Evolutionary conservation across 2,329 filamentous ascomycete genomes (phyloP), one percentile per base, ranked within the genome.

Genomic region (Phaeosphaeria sp.): DNA sequence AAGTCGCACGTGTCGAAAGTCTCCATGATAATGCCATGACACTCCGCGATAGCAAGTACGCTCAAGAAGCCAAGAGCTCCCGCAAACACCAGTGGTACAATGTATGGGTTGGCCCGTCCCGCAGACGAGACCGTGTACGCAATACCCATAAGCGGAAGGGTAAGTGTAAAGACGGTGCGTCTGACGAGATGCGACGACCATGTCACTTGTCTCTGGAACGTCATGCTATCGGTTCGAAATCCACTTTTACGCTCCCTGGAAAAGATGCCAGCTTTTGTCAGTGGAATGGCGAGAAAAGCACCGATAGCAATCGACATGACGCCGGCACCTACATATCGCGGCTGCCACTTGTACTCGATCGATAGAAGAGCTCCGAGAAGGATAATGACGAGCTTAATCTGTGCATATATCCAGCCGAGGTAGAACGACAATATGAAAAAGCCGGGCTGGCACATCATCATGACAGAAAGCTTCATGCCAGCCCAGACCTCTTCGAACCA

Each of bases 1-100:
- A 93, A 81, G 73, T 93, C 91, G 42, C 89, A 91, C n/a, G 88
- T 90, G 72, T 93, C 91, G 73, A 89, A 93, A 0, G 88, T 89
- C 71, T 93, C 90, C 90, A 93, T 93, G 71, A 93, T 84, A 30
- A 93, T 78, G 0, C 90, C 89, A 62, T 89, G 86, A 74, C 90
- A 92, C 75, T 93, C 90, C 2, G 90, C 86, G 46, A 92, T 87
- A 1, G 89, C 90, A 10, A 94, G 83, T 51, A 87, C 89, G 1
- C 88, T 89, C 5, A 92, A 79, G 66, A 91, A 91, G 0, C 89
- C 90, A 15, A 92, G 84, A 3, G 87, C 72, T 0, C 83, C 85
- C 0, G 89, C 88, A 64, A 92, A 87, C 2, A 89, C 71, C 3
- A 88, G 87, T 2, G 90, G 90, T 0, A 89, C 78, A n/a, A 83